Evolutionary conservation across 306 rosid species (phyloP).

Genomic region (Inga oerstediana): DNA sequence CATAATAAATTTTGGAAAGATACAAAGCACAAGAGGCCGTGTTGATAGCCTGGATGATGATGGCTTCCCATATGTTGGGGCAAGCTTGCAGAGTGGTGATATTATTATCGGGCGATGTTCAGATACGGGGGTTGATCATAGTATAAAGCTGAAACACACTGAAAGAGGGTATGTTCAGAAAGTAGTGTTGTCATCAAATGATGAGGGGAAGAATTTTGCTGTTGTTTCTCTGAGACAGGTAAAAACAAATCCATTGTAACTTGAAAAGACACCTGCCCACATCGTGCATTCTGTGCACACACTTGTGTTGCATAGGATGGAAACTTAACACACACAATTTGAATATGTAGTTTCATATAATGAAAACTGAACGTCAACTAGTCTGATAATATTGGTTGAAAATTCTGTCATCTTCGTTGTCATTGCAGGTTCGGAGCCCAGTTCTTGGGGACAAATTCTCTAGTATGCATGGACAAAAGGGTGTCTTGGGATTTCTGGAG

Average conservation of each 20-base stretch:
- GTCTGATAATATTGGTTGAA: background rate
- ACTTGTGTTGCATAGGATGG: conserved; percentile 3
- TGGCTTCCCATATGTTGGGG: conserved; percentile 88
- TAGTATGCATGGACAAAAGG: conserved; percentile 99
- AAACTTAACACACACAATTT: conserved; percentile 8
- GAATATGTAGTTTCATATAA: conserved; percentile 25
- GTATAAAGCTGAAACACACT: conserved; percentile 87
- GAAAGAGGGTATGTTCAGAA: conserved; percentile 96
- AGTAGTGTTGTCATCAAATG: conserved; percentile 90
- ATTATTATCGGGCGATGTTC: conserved; percentile 85
- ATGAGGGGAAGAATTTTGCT: conserved; percentile 91
- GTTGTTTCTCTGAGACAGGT: conserved; percentile 98
- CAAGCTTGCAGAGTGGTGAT: conserved; percentile 89
- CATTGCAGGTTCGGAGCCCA: conserved; percentile 82
- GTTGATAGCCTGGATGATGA: conserved; percentile 96
- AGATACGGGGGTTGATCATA: conserved; percentile 88
- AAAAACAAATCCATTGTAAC: background rate
- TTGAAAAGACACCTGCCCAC: background rate
- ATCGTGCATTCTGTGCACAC: background rate
- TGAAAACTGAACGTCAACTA: conserved; percentile 23
- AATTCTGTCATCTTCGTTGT: conserved; percentile 21
- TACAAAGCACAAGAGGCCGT: conserved; percentile 83
- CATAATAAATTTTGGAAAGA: conserved; percentile 76
- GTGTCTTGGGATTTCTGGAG: conserved; percentile 92
- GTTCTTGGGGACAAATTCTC: conserved; percentile 98